Evolutionary conservation across 345 rosid genomes (phyloP).

Genomic region (Brassica incana): DNA sequence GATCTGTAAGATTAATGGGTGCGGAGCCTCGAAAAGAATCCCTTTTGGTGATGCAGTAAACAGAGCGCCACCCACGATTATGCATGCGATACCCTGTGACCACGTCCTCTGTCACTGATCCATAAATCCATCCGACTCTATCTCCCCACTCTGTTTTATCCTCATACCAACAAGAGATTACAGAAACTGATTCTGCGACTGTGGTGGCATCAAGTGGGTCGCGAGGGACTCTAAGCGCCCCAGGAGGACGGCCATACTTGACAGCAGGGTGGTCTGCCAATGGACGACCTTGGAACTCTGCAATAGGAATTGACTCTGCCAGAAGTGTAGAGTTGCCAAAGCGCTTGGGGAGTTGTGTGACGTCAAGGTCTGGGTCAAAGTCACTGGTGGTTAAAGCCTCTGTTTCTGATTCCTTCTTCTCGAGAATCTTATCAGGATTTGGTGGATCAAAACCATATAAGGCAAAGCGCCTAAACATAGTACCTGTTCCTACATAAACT

Average conservation of each 20-base stretch:
- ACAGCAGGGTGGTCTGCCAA: conserved; percentile 90
- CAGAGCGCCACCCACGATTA: conserved; percentile 96
- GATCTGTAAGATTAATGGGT: conserved; percentile 88
- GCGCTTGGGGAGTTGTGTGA: conserved; percentile 77
- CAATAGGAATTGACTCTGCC: conserved; percentile 76
- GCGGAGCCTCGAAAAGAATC: conserved; percentile 93
- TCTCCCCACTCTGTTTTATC: conserved; percentile 99
- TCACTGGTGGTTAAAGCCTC: conserved; percentile 69
- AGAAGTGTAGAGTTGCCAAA: conserved; percentile 92
- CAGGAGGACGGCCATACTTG: conserved; percentile 83
- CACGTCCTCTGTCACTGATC: conserved; percentile 95
- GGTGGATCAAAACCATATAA: conserved; percentile 94
- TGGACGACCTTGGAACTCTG: conserved; percentile 88
- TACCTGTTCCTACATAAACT: conserved; percentile 89
- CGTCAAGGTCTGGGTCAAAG: conserved; percentile 79
- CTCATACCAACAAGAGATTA: conserved; percentile 97
- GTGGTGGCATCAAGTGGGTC: conserved; percentile 89
- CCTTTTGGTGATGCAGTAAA: conserved; percentile 83
- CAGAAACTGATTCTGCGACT: conserved; percentile 89
- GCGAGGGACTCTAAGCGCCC: conserved; percentile 71
- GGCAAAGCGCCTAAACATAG: conserved; percentile 91
- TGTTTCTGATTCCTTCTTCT: conserved; percentile 51
- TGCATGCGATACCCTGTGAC: conserved; percentile 98
- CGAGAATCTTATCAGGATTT: conserved; percentile 40
- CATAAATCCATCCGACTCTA: conserved; percentile 95